Percentiles rank a stretch among this genome's conserved stretches.
phyloP scores from a whole-genome alignment of 345 rosid species.

The Eucalyptus polybractea region DNA sequence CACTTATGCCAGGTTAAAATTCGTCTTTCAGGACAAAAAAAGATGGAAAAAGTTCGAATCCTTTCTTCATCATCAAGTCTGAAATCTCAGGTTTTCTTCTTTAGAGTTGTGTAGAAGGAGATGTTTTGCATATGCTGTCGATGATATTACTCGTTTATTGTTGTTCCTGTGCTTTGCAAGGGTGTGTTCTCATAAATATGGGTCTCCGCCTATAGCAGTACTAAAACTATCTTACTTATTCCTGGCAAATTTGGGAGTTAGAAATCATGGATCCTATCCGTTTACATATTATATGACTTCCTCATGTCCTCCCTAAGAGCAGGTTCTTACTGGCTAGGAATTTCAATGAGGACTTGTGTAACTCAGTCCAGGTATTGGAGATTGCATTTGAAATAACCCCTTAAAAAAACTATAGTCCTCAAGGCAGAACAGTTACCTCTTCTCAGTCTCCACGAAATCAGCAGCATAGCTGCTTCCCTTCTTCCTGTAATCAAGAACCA shows the following conservation, averaged over 20 bases:
- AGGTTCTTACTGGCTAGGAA: neutral
- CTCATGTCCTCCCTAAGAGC: neutral
- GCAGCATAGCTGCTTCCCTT: slow-evolving; percentile 50
- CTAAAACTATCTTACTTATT: neutral
- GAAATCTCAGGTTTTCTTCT: neutral
- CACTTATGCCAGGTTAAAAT: neutral
- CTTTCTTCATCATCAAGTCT: neutral
- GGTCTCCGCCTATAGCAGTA: neutral
- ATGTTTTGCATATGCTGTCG: neutral
- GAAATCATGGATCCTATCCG: neutral
- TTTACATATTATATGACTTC: neutral
- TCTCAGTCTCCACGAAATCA: slow-evolving; percentile 49
- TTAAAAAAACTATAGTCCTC: neutral
- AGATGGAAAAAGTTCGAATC: neutral
- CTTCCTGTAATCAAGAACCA: slow-evolving; percentile 34
- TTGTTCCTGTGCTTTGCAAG: neutral
- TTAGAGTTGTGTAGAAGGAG: neutral
- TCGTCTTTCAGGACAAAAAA: neutral
- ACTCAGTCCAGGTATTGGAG: neutral
- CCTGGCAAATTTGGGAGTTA: neutral
- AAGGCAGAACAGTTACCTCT: slow-evolving; percentile 20
- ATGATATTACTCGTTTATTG: neutral
- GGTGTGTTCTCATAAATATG: neutral
- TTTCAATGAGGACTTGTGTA: neutral
- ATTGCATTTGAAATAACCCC: neutral